Percentiles rank a stretch among this genome's conserved stretches.
These are phyloP conservation scores for Plasmodium falciparum DNA, from an alignment of 169 alveolate genomes.

Conservation along the genomic window DNA sequence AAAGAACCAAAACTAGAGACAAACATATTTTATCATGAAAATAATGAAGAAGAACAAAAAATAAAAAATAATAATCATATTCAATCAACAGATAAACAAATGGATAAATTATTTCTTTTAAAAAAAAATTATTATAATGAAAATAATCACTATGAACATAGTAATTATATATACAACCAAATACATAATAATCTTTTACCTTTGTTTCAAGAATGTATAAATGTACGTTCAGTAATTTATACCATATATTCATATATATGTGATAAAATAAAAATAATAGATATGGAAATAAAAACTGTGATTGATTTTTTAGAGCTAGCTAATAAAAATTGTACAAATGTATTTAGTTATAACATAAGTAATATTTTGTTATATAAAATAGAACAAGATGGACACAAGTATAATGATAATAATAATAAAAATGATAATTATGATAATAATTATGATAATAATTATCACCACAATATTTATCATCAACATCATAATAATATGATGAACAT, in stretches of 20 bases:
- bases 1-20: background rate
- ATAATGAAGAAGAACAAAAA: background rate
- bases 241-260: background rate
- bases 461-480: background rate
- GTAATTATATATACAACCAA: no score
- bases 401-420: background rate
- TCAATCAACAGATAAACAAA: no score
- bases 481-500: background rate
- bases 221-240: background rate
- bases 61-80: background rate
- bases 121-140: background rate
- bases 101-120: no score
- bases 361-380: conserved; percentile 1
- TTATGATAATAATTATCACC: background rate
- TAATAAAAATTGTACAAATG: conserved; percentile 1
- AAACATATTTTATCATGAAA: background rate
- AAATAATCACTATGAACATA: background rate
- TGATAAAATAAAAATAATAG: background rate
- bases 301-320: conserved; percentile 12
- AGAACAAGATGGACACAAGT: background rate
- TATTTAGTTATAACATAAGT: background rate
- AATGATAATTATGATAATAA: background rate
- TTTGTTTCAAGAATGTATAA: background rate
- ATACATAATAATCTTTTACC: no score
- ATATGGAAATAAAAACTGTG: conserved; percentile 11